Conservation (phyloP, 2,329 filamentous ascomycete species). For the Fusarium citri region DNA sequence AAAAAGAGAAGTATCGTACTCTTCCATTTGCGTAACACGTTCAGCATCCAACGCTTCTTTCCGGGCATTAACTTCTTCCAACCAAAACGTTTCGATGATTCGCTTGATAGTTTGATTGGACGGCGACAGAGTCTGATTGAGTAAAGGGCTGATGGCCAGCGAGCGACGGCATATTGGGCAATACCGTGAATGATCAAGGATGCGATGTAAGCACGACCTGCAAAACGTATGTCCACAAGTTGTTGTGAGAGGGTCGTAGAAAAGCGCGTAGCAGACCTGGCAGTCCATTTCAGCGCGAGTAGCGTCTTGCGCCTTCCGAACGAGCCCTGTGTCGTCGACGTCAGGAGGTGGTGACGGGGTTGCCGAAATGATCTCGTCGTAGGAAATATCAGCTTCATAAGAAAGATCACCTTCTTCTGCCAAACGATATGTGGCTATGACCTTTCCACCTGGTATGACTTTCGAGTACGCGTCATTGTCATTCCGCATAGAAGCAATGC, state of each 20-base stretch:
- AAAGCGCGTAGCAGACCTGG: constrained; percentile 85
- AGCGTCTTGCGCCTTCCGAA: constrained; percentile 70
- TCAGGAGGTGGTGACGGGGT: constrained; percentile 42
- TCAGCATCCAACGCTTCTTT: constrained; percentile 67
- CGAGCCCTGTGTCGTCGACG: constrained; percentile 44
- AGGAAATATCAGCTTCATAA: constrained; percentile 67
- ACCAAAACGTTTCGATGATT: constrained; percentile 76
- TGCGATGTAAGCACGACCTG: constrained; percentile 78
- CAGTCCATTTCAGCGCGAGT: constrained; percentile 82
- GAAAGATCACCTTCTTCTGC: constrained; percentile 70
- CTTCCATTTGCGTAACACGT: constrained; percentile 65
- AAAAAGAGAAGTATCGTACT: constrained; percentile 77
- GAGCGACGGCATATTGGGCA: constrained; percentile 84
- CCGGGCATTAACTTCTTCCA: constrained; percentile 71
- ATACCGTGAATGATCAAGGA: constrained; percentile 79
- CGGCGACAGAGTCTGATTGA: constrained; percentile 56
- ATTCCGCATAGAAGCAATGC: constrained; percentile 55
- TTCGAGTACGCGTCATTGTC: constrained; percentile 45
- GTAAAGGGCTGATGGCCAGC: constrained; percentile 63
- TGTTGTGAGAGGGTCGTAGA: constrained; percentile 85
- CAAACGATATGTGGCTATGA: constrained; percentile 75
- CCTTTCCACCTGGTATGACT: constrained; percentile 65
- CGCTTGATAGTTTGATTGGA: constrained; percentile 72
- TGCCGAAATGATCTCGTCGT: constrained; percentile 49
- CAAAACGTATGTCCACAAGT: constrained; percentile 92